Conservation (phyloP, 805 yeast genomes). For the Nakazawaea pomicola region DNA sequence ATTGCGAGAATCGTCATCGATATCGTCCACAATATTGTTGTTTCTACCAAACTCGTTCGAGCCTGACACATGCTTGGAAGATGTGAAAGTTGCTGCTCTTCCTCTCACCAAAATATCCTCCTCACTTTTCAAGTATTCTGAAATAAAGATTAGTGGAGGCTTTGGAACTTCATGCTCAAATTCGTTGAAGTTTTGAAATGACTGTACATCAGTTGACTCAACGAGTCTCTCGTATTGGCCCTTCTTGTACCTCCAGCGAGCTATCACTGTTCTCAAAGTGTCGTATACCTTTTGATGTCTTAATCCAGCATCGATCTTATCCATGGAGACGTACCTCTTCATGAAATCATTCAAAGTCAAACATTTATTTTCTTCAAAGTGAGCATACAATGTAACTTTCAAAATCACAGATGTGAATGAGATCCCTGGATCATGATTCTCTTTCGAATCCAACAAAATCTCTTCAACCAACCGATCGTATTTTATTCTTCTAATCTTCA, state of each 20-base stretch:
- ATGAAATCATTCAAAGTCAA: slow-evolving; percentile 67
- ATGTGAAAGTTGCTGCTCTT: background rate
- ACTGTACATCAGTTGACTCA: background rate
- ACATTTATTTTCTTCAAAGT: slow-evolving; percentile 74
- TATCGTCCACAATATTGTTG: slow-evolving; percentile 1
- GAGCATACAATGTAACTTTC: slow-evolving; percentile 69
- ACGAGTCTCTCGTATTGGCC: slow-evolving; percentile 15
- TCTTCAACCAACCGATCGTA: slow-evolving; percentile 72
- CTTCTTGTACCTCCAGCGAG: slow-evolving; percentile 41
- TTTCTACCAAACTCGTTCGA: background rate
- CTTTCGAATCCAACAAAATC: slow-evolving; percentile 51
- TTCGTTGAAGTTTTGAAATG: background rate
- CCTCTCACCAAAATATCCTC: background rate
- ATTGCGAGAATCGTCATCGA: background rate
- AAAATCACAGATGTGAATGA: slow-evolving; percentile 58
- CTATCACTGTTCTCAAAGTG: slow-evolving; percentile 40
- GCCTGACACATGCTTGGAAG: background rate
- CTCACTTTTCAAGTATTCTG: slow-evolving; percentile 8
- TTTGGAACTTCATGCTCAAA: background rate
- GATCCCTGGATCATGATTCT: slow-evolving; percentile 55
- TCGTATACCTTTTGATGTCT: slow-evolving; percentile 38
- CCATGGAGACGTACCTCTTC: slow-evolving; percentile 53
- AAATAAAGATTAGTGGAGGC: slow-evolving; percentile 8
- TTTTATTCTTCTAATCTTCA: slow-evolving; percentile 44
- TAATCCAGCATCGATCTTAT: slow-evolving; percentile 47